These are phyloP conservation scores for Annulohypoxylon stygium DNA, from an alignment of 495 filamentous ascomycete species.

Conservation along the genomic window DNA sequence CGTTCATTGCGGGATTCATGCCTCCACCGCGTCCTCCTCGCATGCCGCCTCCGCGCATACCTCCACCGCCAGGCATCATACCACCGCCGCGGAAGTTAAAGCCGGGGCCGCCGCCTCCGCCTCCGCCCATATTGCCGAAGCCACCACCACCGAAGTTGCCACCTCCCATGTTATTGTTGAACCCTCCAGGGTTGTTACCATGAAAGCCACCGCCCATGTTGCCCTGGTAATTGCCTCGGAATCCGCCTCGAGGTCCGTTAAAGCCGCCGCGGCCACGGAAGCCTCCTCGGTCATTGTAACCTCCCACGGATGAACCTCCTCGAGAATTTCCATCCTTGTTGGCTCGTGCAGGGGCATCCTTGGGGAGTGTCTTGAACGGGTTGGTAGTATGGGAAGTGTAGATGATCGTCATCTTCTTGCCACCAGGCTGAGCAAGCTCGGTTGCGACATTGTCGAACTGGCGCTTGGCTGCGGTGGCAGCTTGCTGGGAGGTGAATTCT, in stretches of 20 bases:
- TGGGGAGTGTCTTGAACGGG: constrained; percentile 91
- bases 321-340: constrained; percentile 71
- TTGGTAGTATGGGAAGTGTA: constrained; percentile 84
- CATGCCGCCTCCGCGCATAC: constrained; percentile 81
- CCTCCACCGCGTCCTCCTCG: constrained; percentile 77
- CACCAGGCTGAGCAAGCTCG: constrained; percentile 55
- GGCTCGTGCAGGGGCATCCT: constrained; percentile 85
- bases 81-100: constrained; percentile 65
- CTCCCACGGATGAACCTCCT: constrained; percentile 58
- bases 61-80: constrained; percentile 73
- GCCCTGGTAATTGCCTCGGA: constrained; percentile 20
- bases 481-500: constrained; percentile 85
- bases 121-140: constrained; percentile 63
- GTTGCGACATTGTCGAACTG: constrained; percentile 75
- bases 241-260: constrained; percentile 43
- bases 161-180: constrained; percentile 49
- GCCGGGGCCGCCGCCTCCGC: constrained; percentile 70
- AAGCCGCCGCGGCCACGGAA: constrained; percentile 55
- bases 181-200: constrained; percentile 41
- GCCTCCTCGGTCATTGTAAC: constrained; percentile 59
- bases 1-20: constrained; percentile 63
- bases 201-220: constrained; percentile 45
- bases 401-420: constrained; percentile 78
- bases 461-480: constrained; percentile 86
- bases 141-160: constrained; percentile 59